Base-by-base conservation (phyloP, 1,284 basidiomycete genomes). In the Rhizoctonia solani region DNA sequence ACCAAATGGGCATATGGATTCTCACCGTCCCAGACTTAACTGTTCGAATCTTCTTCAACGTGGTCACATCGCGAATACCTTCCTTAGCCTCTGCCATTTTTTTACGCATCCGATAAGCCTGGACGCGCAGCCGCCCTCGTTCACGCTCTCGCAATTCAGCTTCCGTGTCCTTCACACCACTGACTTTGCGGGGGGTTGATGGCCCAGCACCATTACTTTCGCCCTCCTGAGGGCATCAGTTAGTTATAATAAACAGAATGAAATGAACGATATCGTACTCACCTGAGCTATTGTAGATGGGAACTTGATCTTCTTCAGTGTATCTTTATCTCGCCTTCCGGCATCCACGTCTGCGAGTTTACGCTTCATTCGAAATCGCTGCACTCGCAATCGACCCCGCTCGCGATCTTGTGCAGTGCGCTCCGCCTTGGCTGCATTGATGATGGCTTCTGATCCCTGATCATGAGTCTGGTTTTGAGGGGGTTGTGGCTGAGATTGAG, bases 91-190 rank as follows among this genome's bases (percentile, higher is more conserved):
- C 61, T 8, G 61, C 61, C 27, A 66, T 16, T 30, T 66, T 66
- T 32, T 66, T 66, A n/a, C 61, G 61, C 61, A 66, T 54, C 19
- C 61, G 61, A 37, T 66, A 66, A 14, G 61, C 61, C n/a, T 66
- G 61, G 14, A 66, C 61, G 16, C 61, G 61, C 19, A 66, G 39
- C 16, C 61, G 25, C 16, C 61, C 61, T 19, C 61, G 61, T 30
- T 66, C 61, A 1, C 61, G 50, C 27, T 66, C 61, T n/a, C 52
- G 61, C 50, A 66, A n/a, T 25, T 66, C 61, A 25, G 50, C 61
- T 27, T 66, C 61, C 2, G 61, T 66, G 25, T 66, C 61, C 23
- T 66, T 66, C 16, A 23, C 37, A 30, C 49, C 53, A 4, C 37
- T 16, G 1, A 14, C 50, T 34, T 30, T 66, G 41, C 61, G 61